A percentile compares a stretch with the other conserved stretches of the same genome.
Evolutionary conservation across 352 stramenopile genomes (phyloP).

Genomic region (Thraustochytrium sp.): DNA sequence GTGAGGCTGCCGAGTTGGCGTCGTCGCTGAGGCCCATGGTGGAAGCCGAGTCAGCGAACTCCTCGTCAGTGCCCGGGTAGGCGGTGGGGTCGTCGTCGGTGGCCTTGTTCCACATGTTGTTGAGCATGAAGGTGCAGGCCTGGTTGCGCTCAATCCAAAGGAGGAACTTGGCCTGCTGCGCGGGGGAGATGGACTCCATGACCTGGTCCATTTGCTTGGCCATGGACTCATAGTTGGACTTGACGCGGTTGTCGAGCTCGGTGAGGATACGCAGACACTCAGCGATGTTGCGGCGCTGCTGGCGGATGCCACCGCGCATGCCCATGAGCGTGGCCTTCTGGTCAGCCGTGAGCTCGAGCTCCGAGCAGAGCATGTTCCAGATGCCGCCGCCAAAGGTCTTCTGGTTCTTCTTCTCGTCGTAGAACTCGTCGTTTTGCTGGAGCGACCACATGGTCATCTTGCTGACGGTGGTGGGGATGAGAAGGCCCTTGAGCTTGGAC

Average conservation of each 20-base stretch:
- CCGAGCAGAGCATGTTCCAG: constrained; percentile 49
- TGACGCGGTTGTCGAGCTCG: constrained; percentile 44
- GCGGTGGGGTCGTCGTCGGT: background rate
- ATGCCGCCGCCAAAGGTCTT: constrained; percentile 48
- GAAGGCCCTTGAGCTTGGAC: constrained; percentile 45
- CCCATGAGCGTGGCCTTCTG: constrained; percentile 48
- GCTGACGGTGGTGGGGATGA: constrained; percentile 48
- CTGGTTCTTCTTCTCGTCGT: constrained; percentile 49
- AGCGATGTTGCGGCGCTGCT: constrained; percentile 46
- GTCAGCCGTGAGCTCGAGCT: constrained; percentile 46
- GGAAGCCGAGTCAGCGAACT: constrained; percentile 16
- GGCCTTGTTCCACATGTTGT: constrained; percentile 44
- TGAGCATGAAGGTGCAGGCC: constrained; percentile 40
- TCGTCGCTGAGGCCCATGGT: constrained; percentile 28
- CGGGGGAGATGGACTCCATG: constrained; percentile 43
- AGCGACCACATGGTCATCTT: constrained; percentile 51
- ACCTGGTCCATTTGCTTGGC: constrained; percentile 47
- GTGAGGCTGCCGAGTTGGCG: background rate
- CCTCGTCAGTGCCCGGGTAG: constrained; percentile 22
- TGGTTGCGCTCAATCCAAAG: constrained; percentile 46
- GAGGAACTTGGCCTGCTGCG: constrained; percentile 48
- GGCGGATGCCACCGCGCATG: constrained; percentile 41
- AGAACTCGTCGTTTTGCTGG: constrained; percentile 52
- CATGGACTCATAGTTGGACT: constrained; percentile 45
- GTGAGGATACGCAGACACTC: constrained; percentile 45